Base-by-base conservation (phyloP, 805 yeast species). In the Yarrowia phangngaensis region DNA sequence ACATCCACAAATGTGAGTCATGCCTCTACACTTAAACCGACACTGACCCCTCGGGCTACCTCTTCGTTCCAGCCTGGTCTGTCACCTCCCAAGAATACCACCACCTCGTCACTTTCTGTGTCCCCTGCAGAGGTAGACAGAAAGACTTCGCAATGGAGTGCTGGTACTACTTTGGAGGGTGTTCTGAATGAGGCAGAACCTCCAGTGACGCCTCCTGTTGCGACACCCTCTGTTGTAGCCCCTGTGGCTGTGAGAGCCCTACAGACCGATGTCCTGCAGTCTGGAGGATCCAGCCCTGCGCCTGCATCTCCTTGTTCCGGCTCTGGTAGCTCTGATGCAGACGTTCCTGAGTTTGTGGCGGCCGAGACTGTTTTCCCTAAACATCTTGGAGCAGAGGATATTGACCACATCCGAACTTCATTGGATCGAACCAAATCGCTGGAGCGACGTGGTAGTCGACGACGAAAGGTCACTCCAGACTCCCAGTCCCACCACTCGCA, bases 291-390 rank as follows among this genome's bases (percentile, higher is more conserved):
- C 7, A 16, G 23, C 19, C 31, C 45, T 26, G n/a, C n/a, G 6
- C n/a, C 28, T 26, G 17, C 32, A 11, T 38, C 45, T 6, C 32
- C 29, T 13, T 26, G 32, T 9, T 38, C 45, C 11, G 32, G 45
- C 19, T 38, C 45, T 26, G 45, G 32, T 1, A 24, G 45, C 19
- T 27, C 32, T 9, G 45, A 38, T 13, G 27, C 32, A 4, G 45
- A 38, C 14, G 45, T 47, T 6, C 54, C 53, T 8, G 61, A 56
- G 20, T 45, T 52, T 19, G 34, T 52, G 8, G 58, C 59, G 5
- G 62, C 60, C 11, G 65, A 61, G 27, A 63, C 65, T 5, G 59
- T 63, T n/a, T 63, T 63, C 53, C 66, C 66, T 8, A 60, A 59
- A 52, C 56, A 54, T n/a, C 56, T 63, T 22, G 67, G 62, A 32